Base-by-base conservation (phyloP, 805 yeast species). In the Pichia gijzeniarum region DNA sequence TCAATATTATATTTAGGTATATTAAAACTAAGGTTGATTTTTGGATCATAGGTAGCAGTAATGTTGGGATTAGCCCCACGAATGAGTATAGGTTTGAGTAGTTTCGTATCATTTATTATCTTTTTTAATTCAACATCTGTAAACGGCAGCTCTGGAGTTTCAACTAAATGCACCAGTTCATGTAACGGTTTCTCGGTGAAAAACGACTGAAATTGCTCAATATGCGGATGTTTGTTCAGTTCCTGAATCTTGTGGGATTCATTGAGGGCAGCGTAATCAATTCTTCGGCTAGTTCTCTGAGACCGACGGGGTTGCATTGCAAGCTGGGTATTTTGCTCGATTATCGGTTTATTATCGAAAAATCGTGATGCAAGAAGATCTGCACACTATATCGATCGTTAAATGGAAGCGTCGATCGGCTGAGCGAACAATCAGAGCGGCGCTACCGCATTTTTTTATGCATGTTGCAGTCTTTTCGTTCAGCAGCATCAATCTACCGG, bases 221-320 rank as follows among this genome's bases (percentile, higher is more conserved):
- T 76, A 65, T 77, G 80, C 2, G 79, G 81, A 57, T 85, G 95
- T 9, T 76, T 73, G 53, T 77, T 77, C 28, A 65, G 59, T 35
- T 73, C 68, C 49, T 65, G 68, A 61, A 60, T 71, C 69, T 68
- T 60, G 32, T 79, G 82, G 5, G 95, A 95, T 45, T 80, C 82
- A 59, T 88, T 77, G 53, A 88, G 67, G 0, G 95, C 93, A 9
- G 77, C 80, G 57, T 88, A 88, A 58, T 88, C 95, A 38, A 89
- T 74, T 43, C 71, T 70, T n/a, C 68, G 63, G 6, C 22, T 30
- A 35, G 69, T 65, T 14, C 72, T 64, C 4, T 28, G 31, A 27
- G 44, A 35, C 3, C 44, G 36, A 14, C 35, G 43, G 2, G 34
- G 28, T 25, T 25, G 28, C 28, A 25, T 25, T 25, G 28, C 28